phyloP scores from a whole-genome alignment of 2,329 filamentous ascomycete species.

The Claviceps fusiformis region DNA sequence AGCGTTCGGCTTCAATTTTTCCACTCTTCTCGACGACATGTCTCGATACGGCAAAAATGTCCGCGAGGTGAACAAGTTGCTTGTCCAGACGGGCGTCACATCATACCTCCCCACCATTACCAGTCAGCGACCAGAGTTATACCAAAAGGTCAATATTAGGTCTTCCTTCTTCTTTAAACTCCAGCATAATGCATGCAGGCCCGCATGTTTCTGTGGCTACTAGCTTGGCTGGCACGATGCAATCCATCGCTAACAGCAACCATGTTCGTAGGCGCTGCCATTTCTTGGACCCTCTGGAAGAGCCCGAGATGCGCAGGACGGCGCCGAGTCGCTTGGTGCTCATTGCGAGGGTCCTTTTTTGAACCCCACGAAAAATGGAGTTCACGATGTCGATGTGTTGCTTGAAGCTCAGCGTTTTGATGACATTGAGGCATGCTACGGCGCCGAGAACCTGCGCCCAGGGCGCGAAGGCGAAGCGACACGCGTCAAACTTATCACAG shows the following conservation, averaged over 20 bases:
- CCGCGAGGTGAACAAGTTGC: slow-evolving; percentile 51
- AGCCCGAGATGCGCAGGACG: slow-evolving; percentile 46
- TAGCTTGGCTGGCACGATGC: not conserved
- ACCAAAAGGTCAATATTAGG: slow-evolving; percentile 47
- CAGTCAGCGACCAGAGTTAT: slow-evolving; percentile 68
- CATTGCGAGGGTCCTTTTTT: slow-evolving; percentile 89
- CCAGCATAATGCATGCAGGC: not conserved
- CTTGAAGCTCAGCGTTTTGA: slow-evolving; percentile 47
- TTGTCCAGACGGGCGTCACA: slow-evolving; percentile 72
- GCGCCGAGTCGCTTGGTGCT: slow-evolving; percentile 76
- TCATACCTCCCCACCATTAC: slow-evolving; percentile 78
- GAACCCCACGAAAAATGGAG: slow-evolving; percentile 68
- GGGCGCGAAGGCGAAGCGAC: slow-evolving; percentile 20
- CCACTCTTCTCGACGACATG: slow-evolving; percentile 56
- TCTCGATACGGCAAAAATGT: slow-evolving; percentile 60
- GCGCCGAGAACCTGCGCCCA: slow-evolving; percentile 48
- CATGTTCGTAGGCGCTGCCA: slow-evolving; percentile 44
- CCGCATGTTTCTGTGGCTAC: not conserved
- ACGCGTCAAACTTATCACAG: slow-evolving; percentile 67
- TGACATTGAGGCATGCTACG: slow-evolving; percentile 61
- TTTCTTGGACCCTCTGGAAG: slow-evolving; percentile 60
- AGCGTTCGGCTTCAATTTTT: slow-evolving; percentile 87
- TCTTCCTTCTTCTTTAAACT: not conserved
- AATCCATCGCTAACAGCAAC: not conserved
- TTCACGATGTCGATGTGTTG: slow-evolving; percentile 66